Base-by-base conservation (phyloP, 495 filamentous ascomycete genomes). In the Penicillium odoratum region DNA sequence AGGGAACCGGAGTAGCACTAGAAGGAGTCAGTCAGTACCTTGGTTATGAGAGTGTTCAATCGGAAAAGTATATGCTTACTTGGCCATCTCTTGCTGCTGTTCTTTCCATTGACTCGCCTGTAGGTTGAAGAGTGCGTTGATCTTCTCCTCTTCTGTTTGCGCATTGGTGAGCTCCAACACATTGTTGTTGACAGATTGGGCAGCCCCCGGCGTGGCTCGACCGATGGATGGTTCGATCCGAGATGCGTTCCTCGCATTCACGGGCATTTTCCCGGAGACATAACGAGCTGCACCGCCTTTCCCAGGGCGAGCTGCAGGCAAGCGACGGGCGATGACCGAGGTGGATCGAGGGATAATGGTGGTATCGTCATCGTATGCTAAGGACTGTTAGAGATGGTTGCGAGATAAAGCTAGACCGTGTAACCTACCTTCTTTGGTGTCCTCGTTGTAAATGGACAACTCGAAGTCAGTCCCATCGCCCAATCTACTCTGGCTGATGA, bases 381-480 rank as follows among this genome's bases (percentile, higher is more conserved):
- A 48, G 49, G 46, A 48, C 40, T 10, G 57, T 64, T 38, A 62
- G 55, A 56, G 10, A 33, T 18, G 2, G 16, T 52, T 48, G 34
- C 25, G 15, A 57, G 30, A 42, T 26, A 21, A n/a, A 43, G 46
- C n/a, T 49, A 31, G 51, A 48, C 42, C 11, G 30, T 51, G 53
- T 16, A 57, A 61, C 55, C 55, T 83, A 97, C 93, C 91, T 82
- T 97, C 93, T 71, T 87, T 89, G 59, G 85, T 85, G 73, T 98
- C 93, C 66, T 96, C 90, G 57, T 89, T 87, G 72, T 88, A 94
- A 61, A 99, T 94, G 47, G 91, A 84, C 49, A 99, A 81, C 73
- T 99, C 94, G 69, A 99, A 97, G 67, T 99, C 94, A 55, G 90
- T 91, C 56, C 95, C 95, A 79, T 98, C 92, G 61, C 94, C 95